Conservation (phyloP, 2,329 filamentous ascomycete genomes). For the Paracoccidioides brasiliensis region DNA sequence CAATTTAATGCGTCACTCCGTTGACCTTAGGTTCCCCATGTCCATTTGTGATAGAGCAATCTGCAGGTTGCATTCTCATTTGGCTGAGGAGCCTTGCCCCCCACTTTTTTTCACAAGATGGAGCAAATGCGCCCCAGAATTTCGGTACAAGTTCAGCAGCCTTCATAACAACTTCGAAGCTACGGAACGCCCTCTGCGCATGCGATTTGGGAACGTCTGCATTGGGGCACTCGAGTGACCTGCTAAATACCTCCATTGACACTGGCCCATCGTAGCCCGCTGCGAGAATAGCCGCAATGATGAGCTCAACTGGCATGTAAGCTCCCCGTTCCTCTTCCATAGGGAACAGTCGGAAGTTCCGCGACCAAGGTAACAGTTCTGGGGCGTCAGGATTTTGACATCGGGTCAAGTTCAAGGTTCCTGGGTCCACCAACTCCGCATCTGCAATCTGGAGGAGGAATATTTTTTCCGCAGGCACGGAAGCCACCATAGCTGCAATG, state of each 20-base stretch:
- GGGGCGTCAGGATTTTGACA: neutral
- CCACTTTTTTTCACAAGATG: constrained; percentile 1
- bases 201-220: constrained; percentile 1
- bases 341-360: neutral
- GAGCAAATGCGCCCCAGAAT: constrained; percentile 1
- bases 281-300: constrained; percentile 1
- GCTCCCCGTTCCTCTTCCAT: constrained; percentile 1
- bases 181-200: neutral
- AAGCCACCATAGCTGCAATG: constrained; percentile 2
- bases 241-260: constrained; percentile 3
- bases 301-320: constrained; percentile 1
- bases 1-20: neutral
- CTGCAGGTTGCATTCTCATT: neutral
- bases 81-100: neutral
- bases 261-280: neutral
- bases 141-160: constrained; percentile 1
- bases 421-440: neutral
- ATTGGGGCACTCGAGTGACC: neutral
- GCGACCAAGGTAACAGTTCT: neutral
- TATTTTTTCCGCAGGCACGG: constrained; percentile 1
- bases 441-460: constrained; percentile 2
- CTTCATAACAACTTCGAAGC: constrained; percentile 1
- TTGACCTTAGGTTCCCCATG: neutral
- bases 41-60: constrained; percentile 1
- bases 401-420: neutral